phyloP scores from a whole-genome alignment of 495 filamentous ascomycete species.

The Trichoderma gamsii region DNA sequence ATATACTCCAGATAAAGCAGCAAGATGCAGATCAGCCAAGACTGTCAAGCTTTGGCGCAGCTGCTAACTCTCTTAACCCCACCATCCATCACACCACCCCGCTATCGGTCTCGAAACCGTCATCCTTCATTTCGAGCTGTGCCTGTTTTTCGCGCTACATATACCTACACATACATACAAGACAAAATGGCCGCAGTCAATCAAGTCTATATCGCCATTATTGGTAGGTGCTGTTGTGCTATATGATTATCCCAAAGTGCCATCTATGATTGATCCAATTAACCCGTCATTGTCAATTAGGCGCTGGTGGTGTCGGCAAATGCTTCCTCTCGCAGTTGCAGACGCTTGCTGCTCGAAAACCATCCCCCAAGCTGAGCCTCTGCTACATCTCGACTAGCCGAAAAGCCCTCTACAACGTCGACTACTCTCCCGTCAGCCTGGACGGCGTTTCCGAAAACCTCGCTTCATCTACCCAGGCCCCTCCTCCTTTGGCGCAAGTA shows the following conservation, averaged over 20 bases:
- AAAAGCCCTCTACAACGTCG: slow-evolving; percentile 60
- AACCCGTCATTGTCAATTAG: slow-evolving; percentile 38
- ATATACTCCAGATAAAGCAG: too few relatives aligned
- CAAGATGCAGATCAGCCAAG: too few relatives aligned
- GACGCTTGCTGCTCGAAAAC: slow-evolving; percentile 46
- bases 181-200: slow-evolving; percentile 29
- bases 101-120: slow-evolving; percentile 8
- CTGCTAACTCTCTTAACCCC: neutral
- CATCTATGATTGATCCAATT: slow-evolving; percentile 14
- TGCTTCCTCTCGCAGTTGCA: slow-evolving; percentile 79
- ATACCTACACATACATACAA: neutral
- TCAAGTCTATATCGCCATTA: slow-evolving; percentile 40
- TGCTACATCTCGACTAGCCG: slow-evolving; percentile 76
- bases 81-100: slow-evolving; percentile 9
- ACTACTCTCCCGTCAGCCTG: slow-evolving; percentile 54
- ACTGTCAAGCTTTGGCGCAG: neutral
- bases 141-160: neutral
- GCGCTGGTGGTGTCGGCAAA: slow-evolving; percentile 87
- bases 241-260: slow-evolving; percentile 14
- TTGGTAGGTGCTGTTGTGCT: slow-evolving; percentile 29
- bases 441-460: slow-evolving; percentile 49
- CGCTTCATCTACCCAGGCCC: slow-evolving; percentile 49
- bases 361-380: slow-evolving; percentile 57
- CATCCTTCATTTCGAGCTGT: neutral
- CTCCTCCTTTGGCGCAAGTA: slow-evolving; percentile 58